Evolutionary conservation across 768 basidiomycete genomes (phyloP).

Genomic region (Zangia roseola): DNA sequence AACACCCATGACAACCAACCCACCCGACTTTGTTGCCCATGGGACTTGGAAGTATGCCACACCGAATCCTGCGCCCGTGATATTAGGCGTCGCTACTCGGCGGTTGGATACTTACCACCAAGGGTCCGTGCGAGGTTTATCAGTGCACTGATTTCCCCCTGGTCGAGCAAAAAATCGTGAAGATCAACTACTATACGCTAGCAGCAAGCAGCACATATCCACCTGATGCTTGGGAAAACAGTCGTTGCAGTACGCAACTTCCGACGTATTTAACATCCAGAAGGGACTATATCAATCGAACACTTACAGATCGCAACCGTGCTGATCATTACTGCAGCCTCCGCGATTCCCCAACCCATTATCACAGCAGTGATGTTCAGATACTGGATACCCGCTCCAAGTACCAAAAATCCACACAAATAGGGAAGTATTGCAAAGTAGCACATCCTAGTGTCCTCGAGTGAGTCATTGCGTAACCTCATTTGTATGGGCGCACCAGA

Average conservation of each 20-base stretch:
- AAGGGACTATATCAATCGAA: not conserved
- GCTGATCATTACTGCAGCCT: constrained; percentile 35
- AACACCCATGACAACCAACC: constrained; percentile 34
- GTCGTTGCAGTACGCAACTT: constrained; percentile 40
- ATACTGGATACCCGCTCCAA: constrained; percentile 39
- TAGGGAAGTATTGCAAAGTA: constrained; percentile 42
- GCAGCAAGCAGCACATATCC: no score
- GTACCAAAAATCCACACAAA: constrained; percentile 39
- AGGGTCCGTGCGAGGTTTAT: constrained; percentile 41
- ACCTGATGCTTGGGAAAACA: constrained; percentile 37
- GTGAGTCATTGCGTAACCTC: not conserved
- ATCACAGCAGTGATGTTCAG: constrained; percentile 31
- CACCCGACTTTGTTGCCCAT: constrained; percentile 38
- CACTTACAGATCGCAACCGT: constrained; percentile 40
- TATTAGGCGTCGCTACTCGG: no score
- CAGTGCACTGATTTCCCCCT: constrained; percentile 44
- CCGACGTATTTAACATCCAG: not conserved
- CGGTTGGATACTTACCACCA: constrained; percentile 19
- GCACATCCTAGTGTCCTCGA: constrained; percentile 26
- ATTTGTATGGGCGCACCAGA: constrained; percentile 32
- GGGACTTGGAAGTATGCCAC: constrained; percentile 43
- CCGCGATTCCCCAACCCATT: constrained; percentile 46
- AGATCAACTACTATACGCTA: no score
- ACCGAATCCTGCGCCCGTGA: constrained; percentile 28
- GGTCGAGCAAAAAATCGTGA: not conserved